Evolutionary conservation across 2,329 filamentous ascomycete species (phyloP).

Genomic region (Mycogone perniciosa): DNA sequence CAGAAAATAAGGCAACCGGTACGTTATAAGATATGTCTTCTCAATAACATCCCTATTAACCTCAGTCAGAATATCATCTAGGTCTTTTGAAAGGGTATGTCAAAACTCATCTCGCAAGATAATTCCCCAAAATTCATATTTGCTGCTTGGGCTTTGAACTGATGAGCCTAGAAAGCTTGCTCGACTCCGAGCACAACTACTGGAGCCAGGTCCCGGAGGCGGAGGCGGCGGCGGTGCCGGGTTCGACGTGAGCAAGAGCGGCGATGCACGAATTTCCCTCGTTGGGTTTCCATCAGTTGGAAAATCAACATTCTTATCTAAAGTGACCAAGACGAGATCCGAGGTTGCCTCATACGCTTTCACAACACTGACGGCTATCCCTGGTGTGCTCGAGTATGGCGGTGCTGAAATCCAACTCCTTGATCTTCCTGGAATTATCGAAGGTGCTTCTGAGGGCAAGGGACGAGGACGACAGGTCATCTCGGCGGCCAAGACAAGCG

Average conservation of each 20-base stretch:
- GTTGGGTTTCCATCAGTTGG: conserved; percentile 99
- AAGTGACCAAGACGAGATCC: conserved; percentile 96
- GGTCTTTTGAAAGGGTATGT: conserved; percentile 90
- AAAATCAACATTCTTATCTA: conserved; percentile 97
- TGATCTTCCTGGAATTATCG: conserved; percentile 96
- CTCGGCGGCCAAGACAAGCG: conserved; percentile 95
- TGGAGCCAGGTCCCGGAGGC: conserved; percentile 78
- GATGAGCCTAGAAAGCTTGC: conserved; percentile 72
- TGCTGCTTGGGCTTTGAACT: background rate
- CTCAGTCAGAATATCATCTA: conserved; percentile 80
- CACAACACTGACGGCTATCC: conserved; percentile 95
- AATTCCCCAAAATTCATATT: background rate
- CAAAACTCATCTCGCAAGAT: background rate
- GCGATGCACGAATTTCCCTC: conserved; percentile 91
- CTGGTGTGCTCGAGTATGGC: conserved; percentile 93
- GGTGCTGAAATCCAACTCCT: conserved; percentile 97
- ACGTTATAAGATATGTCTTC: conserved; percentile 30
- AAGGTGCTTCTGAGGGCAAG: conserved; percentile 92
- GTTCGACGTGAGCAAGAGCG: conserved; percentile 92
- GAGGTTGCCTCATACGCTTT: conserved; percentile 96
- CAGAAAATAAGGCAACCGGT: conserved; percentile 99
- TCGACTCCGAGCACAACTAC: conserved; percentile 83
- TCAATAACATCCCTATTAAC: conserved; percentile 13
- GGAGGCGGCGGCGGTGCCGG: conserved; percentile 74
- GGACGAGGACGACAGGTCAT: conserved; percentile 94